phyloP scores from a whole-genome alignment of 257 asterid genomes.

The Salvia miltiorrhiza region DNA sequence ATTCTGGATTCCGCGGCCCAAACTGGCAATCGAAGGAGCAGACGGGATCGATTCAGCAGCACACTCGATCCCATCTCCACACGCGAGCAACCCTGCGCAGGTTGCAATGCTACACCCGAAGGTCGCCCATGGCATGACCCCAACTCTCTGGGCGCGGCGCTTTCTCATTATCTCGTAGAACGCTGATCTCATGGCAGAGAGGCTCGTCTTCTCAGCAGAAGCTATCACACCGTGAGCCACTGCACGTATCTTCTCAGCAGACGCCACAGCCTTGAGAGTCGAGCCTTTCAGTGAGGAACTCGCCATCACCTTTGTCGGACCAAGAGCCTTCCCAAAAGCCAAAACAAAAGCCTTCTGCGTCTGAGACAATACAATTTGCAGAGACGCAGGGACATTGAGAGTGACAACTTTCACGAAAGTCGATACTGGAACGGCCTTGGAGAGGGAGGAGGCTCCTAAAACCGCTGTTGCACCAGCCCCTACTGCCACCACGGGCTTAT shows the following conservation, averaged over 20 bases:
- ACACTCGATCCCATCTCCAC: constrained; percentile 93
- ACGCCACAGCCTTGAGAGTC: constrained; percentile 49
- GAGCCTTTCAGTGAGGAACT: constrained; percentile 53
- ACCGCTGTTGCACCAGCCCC: constrained; percentile 97
- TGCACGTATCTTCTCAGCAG: constrained; percentile 77
- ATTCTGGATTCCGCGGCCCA: constrained; percentile 87
- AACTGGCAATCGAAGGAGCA: constrained; percentile 84
- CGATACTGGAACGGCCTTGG: constrained; percentile 76
- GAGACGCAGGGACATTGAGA: constrained; percentile 61
- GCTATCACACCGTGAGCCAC: constrained; percentile 79
- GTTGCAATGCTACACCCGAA: constrained; percentile 87
- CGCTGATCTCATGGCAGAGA: constrained; percentile 83
- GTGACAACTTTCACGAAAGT: constrained; percentile 64
- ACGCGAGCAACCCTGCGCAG: constrained; percentile 63
- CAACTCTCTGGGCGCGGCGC: constrained; percentile 46
- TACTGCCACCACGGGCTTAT: constrained; percentile 79
- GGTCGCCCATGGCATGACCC: constrained; percentile 77
- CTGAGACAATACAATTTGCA: constrained; percentile 57
- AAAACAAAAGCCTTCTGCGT: constrained; percentile 55
- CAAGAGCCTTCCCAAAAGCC: constrained; percentile 53
- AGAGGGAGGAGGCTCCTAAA: constrained; percentile 73
- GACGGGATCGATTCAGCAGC: constrained; percentile 79
- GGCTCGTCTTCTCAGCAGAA: constrained; percentile 80
- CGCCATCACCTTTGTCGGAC: constrained; percentile 53
- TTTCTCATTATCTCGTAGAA: constrained; percentile 90